phyloP scores from a whole-genome alignment of 1,139 yeast genomes.

The Protomyces gravidus region DNA sequence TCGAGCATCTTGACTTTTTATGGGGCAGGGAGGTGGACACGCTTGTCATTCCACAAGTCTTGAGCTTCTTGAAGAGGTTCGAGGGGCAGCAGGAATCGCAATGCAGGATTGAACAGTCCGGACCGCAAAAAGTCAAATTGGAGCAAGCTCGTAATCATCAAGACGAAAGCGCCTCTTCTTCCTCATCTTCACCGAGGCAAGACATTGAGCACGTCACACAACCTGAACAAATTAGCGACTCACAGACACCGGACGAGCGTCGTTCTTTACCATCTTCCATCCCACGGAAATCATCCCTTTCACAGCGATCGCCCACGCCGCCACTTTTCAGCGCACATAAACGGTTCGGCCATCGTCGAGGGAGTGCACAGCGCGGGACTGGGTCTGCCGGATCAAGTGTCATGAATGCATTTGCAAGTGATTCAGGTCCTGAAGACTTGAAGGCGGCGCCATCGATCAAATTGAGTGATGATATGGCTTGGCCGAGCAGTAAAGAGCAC shows the following conservation, averaged over 20 bases:
- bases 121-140: background rate
- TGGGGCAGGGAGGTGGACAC: slow-evolving; percentile 74
- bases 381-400: background rate
- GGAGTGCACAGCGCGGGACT: background rate
- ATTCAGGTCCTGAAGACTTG: background rate
- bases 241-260: no score
- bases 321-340: background rate
- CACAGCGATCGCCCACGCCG: background rate
- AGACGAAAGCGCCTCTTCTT: no score
- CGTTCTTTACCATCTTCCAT: no score
- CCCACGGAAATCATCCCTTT: no score
- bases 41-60: slow-evolving; percentile 53
- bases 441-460: background rate
- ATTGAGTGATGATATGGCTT: background rate
- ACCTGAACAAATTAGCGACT: no score
- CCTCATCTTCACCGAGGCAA: no score
- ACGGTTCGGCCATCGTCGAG: background rate
- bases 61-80: slow-evolving; percentile 17
- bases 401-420: background rate
- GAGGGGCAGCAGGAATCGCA: background rate
- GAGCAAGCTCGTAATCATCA: background rate
- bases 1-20: slow-evolving; percentile 82
- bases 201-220: no score
- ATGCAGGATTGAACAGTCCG: background rate
- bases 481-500: no score